Percentiles rank a stretch among this genome's conserved stretches.
phyloP scores from a whole-genome alignment of 345 rosid species.

The Firmiana major region DNA sequence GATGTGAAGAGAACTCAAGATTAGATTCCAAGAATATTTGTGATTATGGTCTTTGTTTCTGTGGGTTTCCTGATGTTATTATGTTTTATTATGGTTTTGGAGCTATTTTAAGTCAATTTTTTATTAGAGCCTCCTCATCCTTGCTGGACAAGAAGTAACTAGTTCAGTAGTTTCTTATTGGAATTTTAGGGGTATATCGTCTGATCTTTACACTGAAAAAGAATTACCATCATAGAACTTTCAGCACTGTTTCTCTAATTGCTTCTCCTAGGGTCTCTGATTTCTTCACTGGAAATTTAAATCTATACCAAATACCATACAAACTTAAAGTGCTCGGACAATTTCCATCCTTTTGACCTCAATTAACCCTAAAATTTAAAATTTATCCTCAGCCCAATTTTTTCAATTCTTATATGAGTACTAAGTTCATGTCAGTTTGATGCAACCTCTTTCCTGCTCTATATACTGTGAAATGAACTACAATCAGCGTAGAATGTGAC shows the following conservation, averaged over 20 bases:
- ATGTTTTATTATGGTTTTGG: neutral
- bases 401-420: neutral
- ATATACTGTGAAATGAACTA: neutral
- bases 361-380: neutral
- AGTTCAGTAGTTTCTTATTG: constrained; percentile 1
- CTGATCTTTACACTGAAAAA: neutral
- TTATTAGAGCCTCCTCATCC: neutral
- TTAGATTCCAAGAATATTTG: neutral
- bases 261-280: neutral
- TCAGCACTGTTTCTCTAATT: neutral
- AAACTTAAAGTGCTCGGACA: neutral
- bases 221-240: neutral
- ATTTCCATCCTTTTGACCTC: neutral
- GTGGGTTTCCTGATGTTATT: neutral
- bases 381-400: neutral
- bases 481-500: neutral
- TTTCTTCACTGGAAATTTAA: neutral
- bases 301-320: neutral
- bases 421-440: neutral
- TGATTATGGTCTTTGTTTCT: neutral
- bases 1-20: neutral
- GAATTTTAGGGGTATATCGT: neutral
- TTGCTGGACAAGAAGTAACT: neutral
- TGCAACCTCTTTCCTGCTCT: neutral
- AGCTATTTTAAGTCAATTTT: neutral